A percentile compares a stretch with the other conserved stretches of the same genome.
phyloP scores from a whole-genome alignment of 768 basidiomycete species.

The Lentinula raphanica region DNA sequence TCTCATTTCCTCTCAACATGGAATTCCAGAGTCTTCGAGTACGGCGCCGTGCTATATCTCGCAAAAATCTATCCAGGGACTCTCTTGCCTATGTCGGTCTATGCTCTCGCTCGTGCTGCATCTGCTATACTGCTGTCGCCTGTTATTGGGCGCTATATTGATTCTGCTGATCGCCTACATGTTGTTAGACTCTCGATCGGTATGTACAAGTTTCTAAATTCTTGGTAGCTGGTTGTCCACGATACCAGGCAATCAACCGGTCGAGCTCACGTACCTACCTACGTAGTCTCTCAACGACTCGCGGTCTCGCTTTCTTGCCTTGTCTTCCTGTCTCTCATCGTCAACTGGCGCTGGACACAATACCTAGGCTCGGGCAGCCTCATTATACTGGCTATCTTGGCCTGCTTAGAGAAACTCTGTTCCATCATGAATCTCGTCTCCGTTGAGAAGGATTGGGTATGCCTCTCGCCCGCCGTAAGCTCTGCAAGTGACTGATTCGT shows the following conservation, averaged over 20 bases:
- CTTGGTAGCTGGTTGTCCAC: background rate
- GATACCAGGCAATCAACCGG: background rate
- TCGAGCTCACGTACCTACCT: background rate
- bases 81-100: conserved; percentile 21
- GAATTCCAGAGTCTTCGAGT: conserved; percentile 26
- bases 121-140: conserved; percentile 14
- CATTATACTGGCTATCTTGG: conserved; percentile 11
- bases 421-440: conserved; percentile 22
- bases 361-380: background rate
- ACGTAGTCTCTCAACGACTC: conserved; percentile 13
- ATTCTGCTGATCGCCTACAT: conserved; percentile 15
- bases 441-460: conserved; percentile 25
- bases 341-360: background rate
- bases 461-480: background rate
- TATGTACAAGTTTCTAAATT: conserved; percentile 7
- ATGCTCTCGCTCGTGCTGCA: conserved; percentile 18
- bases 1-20: conserved; percentile 26
- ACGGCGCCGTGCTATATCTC: conserved; percentile 22
- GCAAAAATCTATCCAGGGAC: conserved; percentile 20
- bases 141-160: conserved; percentile 15
- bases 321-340: conserved; percentile 13
- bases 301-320: conserved; percentile 18
- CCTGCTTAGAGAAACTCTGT: conserved; percentile 23
- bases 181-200: conserved; percentile 21
- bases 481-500: too few relatives aligned